Evolutionary conservation across 1,284 basidiomycete genomes (phyloP), one percentile per base, ranked within the genome.

Genomic region (Sphagnurus paluster): DNA sequence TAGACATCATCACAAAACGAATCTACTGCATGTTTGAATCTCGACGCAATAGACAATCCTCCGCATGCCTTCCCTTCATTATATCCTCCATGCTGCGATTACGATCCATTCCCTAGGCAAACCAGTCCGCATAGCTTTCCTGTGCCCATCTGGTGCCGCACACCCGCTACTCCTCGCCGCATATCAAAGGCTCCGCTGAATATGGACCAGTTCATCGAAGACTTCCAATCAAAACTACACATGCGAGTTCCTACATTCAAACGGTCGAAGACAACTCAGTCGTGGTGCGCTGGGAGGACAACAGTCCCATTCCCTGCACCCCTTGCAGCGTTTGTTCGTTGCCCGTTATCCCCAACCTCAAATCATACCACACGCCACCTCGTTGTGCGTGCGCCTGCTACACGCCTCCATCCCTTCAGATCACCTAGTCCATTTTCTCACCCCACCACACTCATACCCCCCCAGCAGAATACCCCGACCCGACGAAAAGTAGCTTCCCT

Each of bases 11-110:
- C 23, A n/a, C 37, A 11, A 25, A 5, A 17, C 23, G 13, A 17
- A n/a, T 6, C 39, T 42, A 20, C 17, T 13, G 44, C 50, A 4
- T 42, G 42, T 8, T 45, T 65, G n/a, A 48, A 55, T 20, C n/a
- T 39, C 10, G 16, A 39, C 30, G 14, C 30, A 26, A 6, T 1
- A 42, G 56, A 0, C 63, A n/a, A n/a, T n/a, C n/a, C 72, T 1
- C 50, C 49, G 0, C 68, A 74, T 42, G 70, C 69, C 0, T 76
- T 68, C 37, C 74, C 74, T 1, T 36, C 59, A 0, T 23, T 44
- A 0, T 76, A 66, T 44, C 57, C 63, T 6, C 56, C 59, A 1
- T 3, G 41, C 2, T 58, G 56, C 34, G 6, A 49, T 1, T 53
- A 61, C 24, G 47, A 68, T 39, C 61, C 63, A 1, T 65, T 69